Base-by-base conservation (phyloP, 768 basidiomycete genomes). In the Trametes sanguinea region DNA sequence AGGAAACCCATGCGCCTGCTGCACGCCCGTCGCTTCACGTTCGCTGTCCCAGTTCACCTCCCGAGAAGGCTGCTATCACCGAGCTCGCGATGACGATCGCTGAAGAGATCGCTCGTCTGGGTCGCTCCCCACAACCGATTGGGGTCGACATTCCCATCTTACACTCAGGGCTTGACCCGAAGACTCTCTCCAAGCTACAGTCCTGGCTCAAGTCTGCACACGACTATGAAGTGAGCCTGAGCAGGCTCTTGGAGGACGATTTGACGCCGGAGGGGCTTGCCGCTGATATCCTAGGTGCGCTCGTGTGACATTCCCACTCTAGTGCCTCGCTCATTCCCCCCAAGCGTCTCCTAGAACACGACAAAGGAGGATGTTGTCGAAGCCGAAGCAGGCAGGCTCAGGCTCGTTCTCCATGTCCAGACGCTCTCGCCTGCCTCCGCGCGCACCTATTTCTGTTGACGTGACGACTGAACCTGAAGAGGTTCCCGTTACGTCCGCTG, bases 191-290 rank as follows among this genome's bases (percentile, higher is more conserved):
- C 17, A 66, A 69, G 35, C 65, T 76, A 30, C 66, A 71, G 63
- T 67, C 71, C 67, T 76, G 74, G 75, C 61, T 76, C 59, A 75
- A 73, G 61, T 74, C 70, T 29, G 71, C 70, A 30, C 61, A 69
- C 54, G 73, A 75, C 53, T 75, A 72, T 47, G 66, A 60, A 11
- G 73, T 70, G 27, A 70, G 72, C 54, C 67, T 73, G 67, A 45
- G 65, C 40, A 68, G 70, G 46, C 60, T 76, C 7, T 71, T 75
- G 39, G 71, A 74, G 29, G 73, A 73, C 42, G 72, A 74, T 27
- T 54, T 72, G 44, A 72, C 75, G 6, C 64, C 73, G 45, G 51
- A 67, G 16, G 64, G 62, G 30, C 68, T 76, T 3, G 75, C 75
- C n/a, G 39, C 61, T 43, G 72, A 75, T 42, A 75, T 76, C 46